Base-by-base conservation (phyloP, 768 basidiomycete genomes). In the Phaffia tasmanica region DNA sequence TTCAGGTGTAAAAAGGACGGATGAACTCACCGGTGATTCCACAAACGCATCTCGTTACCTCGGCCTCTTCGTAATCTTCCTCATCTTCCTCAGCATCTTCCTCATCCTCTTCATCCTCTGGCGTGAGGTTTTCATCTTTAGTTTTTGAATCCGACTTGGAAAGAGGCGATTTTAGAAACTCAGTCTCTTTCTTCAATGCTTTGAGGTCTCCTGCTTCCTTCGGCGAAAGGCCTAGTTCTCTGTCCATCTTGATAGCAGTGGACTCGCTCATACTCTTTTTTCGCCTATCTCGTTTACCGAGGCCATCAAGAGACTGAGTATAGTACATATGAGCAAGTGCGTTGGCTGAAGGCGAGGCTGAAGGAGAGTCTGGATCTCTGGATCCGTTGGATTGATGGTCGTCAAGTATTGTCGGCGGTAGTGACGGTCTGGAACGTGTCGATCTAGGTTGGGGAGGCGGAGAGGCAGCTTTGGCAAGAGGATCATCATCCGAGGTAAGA, bases 1-100 rank as follows among this genome's bases (percentile, higher is more conserved):
- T 9, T 47, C 27, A 50, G 25, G 11, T 2, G 29, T 21, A 15
- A n/a, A 50, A 9, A 62, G 59, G 16, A 27, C 11, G 19, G 25
- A 2, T 18, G 30, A 54, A 58, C 70, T 14, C 35, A 71, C 68
- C 68, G 21, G 65, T 66, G 56, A 68, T 67, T 16, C 67, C 69
- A 49, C 70, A 71, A 3, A 67, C 66, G 50, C 70, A 71, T 15
- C 70, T 58, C 30, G 70, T 71, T 6, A 70, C 59, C 47, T 69
- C 69, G 6, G 59, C 53, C 51, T 55, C 68, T 19, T 60, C 51
- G 27, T 59, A 63, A 15, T 70, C 69, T 3, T 71, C 70, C 9
- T 65, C 69, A 3, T 49, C 66, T 19, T 62, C 63, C 18, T 55
- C 35, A 25, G 47, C 32, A n/a, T 64, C 35, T 48, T 48, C 47